Conservation (phyloP, 768 basidiomycete genomes). For the Boletales sp. region DNA sequence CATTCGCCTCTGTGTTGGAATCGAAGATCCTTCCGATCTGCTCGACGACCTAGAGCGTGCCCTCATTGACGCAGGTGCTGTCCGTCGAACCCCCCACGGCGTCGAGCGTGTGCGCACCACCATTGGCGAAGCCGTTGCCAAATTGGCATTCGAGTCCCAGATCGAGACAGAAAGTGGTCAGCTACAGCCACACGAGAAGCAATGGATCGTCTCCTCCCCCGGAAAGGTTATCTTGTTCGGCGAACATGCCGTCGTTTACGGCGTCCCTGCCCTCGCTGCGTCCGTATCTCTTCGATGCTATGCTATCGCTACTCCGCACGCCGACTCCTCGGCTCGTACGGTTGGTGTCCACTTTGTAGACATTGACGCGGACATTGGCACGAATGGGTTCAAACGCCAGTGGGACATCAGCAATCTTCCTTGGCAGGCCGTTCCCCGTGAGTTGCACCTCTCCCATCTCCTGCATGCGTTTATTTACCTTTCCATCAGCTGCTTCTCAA, state of each 20-base stretch:
- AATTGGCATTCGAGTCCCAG: constrained; percentile 43
- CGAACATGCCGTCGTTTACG: constrained; percentile 98
- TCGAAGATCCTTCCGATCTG: constrained; percentile 91
- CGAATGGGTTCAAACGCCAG: constrained; percentile 58
- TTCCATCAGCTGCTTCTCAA: constrained; percentile 12
- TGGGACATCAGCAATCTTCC: constrained; percentile 80
- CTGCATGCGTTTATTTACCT: not conserved
- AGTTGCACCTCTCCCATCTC: not conserved
- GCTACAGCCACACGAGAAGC: constrained; percentile 34
- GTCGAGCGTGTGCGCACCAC: constrained; percentile 45
- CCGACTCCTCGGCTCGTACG: constrained; percentile 51
- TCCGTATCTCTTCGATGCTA: constrained; percentile 96
- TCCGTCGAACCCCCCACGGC: constrained; percentile 48
- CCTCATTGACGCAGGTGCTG: constrained; percentile 87
- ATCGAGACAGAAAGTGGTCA: not conserved
- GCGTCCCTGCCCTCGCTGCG: constrained; percentile 95
- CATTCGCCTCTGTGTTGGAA: constrained; percentile 96
- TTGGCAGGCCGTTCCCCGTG: constrained; percentile 65
- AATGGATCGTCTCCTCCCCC: constrained; percentile 92
- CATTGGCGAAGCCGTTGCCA: constrained; percentile 64
- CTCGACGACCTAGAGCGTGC: constrained; percentile 94
- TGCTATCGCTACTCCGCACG: constrained; percentile 71
- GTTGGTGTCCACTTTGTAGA: constrained; percentile 66
- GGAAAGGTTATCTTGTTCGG: constrained; percentile 98
- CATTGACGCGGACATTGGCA: constrained; percentile 40